Percentiles rank a stretch among this genome's conserved stretches.
Conservation (phyloP, 768 basidiomycete genomes). For the Leucosporidium creatinivorum region DNA sequence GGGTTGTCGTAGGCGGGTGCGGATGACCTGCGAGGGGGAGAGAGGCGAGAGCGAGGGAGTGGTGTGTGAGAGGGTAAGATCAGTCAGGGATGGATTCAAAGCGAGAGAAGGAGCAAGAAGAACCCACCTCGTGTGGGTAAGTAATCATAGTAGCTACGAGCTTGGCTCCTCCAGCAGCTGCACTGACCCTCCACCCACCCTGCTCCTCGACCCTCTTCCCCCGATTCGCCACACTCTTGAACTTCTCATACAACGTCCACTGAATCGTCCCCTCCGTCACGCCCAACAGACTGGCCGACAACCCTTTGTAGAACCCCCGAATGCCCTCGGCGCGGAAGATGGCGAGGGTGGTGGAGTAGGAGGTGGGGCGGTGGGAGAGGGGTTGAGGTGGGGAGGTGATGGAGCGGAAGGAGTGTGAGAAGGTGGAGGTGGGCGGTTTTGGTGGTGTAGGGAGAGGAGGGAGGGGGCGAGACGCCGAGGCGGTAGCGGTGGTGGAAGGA, state of each 20-base stretch:
- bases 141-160: conserved; percentile 89
- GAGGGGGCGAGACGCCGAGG: conserved; percentile 3
- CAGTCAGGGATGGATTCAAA: too few species aligned
- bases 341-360: conserved; percentile 50
- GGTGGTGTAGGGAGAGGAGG: conserved; percentile 5
- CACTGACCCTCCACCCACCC: conserved; percentile 76
- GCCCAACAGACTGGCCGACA: conserved; percentile 89
- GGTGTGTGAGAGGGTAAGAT: not conserved
- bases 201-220: conserved; percentile 41
- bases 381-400: conserved; percentile 17
- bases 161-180: conserved; percentile 87
- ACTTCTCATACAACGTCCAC: conserved; percentile 90
- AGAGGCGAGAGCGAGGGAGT: not conserved
- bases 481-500: conserved; percentile 38
- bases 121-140: conserved; percentile 86
- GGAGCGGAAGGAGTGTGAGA: conserved; percentile 32
- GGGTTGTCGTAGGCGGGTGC: conserved; percentile 87
- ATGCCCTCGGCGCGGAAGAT: conserved; percentile 77
- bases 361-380: conserved; percentile 22
- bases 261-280: conserved; percentile 95
- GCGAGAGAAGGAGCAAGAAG: not conserved
- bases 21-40: conserved; percentile 57
- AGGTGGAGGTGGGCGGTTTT: conserved; percentile 1
- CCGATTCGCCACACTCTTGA: conserved; percentile 63
- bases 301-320: conserved; percentile 84